Conservation (phyloP, 2,329 filamentous ascomycete species). For the Beauveria pseudobassiana region DNA sequence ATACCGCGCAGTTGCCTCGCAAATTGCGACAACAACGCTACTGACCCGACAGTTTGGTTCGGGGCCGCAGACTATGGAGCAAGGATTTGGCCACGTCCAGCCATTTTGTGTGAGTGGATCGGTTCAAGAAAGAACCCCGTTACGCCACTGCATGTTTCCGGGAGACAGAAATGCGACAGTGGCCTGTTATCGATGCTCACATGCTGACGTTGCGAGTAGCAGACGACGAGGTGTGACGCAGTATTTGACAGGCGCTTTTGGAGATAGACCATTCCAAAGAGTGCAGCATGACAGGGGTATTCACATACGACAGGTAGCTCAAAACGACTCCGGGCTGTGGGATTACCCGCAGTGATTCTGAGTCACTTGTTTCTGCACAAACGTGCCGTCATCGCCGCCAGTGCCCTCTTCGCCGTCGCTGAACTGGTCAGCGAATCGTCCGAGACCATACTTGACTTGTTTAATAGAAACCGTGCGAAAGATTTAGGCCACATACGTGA, state of each 20-base stretch:
- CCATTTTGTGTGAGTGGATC: not conserved
- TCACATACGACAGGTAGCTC: not conserved
- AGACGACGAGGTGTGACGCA: too few relatives aligned
- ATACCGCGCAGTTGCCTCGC: too few relatives aligned
- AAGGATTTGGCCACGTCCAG: too few relatives aligned
- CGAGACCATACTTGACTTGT: too few relatives aligned
- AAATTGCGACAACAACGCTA: not conserved
- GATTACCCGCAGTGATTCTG: not conserved
- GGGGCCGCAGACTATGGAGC: not conserved
- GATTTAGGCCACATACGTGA: too few relatives aligned
- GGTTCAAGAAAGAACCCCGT: not conserved
- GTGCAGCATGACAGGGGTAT: not conserved
- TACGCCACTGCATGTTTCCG: not conserved
- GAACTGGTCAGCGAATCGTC: too few relatives aligned
- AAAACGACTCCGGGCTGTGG: too few relatives aligned
- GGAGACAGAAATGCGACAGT: not conserved
- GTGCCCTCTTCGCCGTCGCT: too few relatives aligned
- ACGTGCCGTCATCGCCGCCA: not conserved
- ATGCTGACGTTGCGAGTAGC: not conserved
- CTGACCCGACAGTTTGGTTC: not conserved
- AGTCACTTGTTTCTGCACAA: not conserved
- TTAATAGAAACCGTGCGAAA: too few relatives aligned
- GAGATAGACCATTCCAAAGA: too few relatives aligned
- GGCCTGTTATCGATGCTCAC: not conserved
- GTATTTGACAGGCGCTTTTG: too few relatives aligned